Evolutionary conservation across 805 yeast species (phyloP), one percentile per base, ranked within the genome.

Genomic region (Wickerhamiella kazuoi): DNA sequence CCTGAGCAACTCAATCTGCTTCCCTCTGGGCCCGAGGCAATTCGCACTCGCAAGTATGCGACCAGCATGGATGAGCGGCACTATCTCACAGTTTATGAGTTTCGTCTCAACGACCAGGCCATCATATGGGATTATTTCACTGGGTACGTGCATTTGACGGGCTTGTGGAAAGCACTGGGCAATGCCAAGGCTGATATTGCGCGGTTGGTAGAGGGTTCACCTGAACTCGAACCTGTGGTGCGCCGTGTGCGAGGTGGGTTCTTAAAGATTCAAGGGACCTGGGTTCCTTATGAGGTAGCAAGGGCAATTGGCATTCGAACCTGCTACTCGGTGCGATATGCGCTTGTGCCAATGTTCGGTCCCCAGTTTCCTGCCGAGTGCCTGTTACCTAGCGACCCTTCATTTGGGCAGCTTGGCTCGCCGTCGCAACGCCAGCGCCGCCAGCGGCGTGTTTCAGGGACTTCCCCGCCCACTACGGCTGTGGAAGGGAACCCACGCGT

Each of bases 181-280:
- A 70, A 74, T 54, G 57, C 67, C 21, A 81, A 79, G 57, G 82
- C 87, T 3, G 90, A 79, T 53, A 78, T 79, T 34, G 80, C 77
- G 40, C 75, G 74, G 55, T 60, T 80, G 34, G 61, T 80, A 24
- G 83, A 78, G 51, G 60, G 59, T 40, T 57, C 65, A 17, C 86
- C 86, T 2, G 73, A 73, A 49, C 63, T 74, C 39, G 81, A 72
- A 46, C 70, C 67, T 15, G 68, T 65, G 32, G 67, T 78, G 40
- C 72, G 72, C 49, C 69, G 94, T 37, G 82, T 84, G 14, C 64
- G 95, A 40, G 96, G 96, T 35, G 96, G 95, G 2, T 82, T 74
- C 50, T 67, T 84, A 46, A 83, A 83, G 62, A 82, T 86, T 47
- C 96, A 84, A 60, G 96, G 96, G 3, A 82, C 94, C 7, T 86